phyloP scores from a whole-genome alignment of 2,329 filamentous ascomycete genomes.

The Colletotrichum spaethianum region DNA sequence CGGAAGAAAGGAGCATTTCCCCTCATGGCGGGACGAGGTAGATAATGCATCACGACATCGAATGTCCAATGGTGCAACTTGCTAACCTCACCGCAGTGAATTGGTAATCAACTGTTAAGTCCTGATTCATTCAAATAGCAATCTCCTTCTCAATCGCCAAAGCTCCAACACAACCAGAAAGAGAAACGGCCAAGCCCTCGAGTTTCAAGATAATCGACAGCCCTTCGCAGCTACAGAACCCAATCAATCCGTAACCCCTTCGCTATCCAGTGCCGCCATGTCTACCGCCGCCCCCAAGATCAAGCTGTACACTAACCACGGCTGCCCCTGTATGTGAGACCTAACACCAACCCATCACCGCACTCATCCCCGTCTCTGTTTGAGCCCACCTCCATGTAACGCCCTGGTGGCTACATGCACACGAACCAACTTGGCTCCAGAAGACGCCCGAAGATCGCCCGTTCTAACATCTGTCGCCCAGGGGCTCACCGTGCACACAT shows the following conservation, averaged over 20 bases:
- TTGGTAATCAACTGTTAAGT: slow-evolving; percentile 28
- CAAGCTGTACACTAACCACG: slow-evolving; percentile 78
- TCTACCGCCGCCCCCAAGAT: slow-evolving; percentile 60
- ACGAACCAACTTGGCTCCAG: not conserved
- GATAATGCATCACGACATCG: slow-evolving; percentile 30
- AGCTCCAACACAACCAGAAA: too few species aligned
- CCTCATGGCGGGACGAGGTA: not conserved
- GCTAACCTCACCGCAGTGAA: not conserved
- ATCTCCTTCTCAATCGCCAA: not conserved
- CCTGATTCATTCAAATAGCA: not conserved
- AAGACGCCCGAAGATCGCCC: not conserved
- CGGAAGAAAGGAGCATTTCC: not conserved
- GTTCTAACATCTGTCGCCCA: slow-evolving; percentile 43
- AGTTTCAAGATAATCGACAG: not conserved
- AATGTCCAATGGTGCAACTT: slow-evolving; percentile 14
- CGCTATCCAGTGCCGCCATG: slow-evolving; percentile 10
- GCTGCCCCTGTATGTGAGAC: slow-evolving; percentile 70
- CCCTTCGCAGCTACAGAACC: too few species aligned
- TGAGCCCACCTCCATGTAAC: not conserved
- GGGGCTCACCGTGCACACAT: slow-evolving; percentile 83
- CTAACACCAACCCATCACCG: not conserved
- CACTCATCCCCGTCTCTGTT: not conserved
- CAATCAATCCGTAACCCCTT: not conserved
- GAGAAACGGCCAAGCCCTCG: not conserved
- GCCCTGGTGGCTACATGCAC: not conserved